Percentiles rank a stretch among this genome's conserved stretches.
These are phyloP conservation scores for Biancaea sappan DNA, from an alignment of 306 rosid genomes.

Conservation along the genomic window DNA sequence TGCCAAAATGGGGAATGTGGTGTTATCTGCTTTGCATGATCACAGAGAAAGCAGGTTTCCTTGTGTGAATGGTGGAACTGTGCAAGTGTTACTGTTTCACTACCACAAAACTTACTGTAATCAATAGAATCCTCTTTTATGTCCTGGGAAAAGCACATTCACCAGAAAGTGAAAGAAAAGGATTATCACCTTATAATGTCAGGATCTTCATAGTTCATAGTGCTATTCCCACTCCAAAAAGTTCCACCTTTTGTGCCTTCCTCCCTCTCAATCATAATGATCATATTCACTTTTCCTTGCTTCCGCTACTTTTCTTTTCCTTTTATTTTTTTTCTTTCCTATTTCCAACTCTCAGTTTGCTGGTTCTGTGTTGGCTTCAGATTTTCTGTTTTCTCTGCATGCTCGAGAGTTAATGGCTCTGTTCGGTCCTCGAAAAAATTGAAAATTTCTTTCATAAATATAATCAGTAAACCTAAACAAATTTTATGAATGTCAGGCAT, in stretches of 20 bases:
- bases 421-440: too few species aligned
- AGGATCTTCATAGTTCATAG: constrained; percentile 24
- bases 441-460: too few species aligned
- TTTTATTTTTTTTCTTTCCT: neutral
- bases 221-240: constrained; percentile 35
- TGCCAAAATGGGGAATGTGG: constrained; percentile 40
- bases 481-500: too few species aligned
- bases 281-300: neutral
- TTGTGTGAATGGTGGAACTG: constrained; percentile 36
- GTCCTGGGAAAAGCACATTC: constrained; percentile 46
- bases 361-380: neutral
- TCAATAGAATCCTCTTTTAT: constrained; percentile 38
- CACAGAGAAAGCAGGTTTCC: constrained; percentile 34
- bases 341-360: constrained; percentile 5
- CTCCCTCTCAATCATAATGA: neutral
- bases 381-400: constrained; percentile 11
- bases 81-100: constrained; percentile 28
- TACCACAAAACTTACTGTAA: constrained; percentile 26
- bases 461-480: too few species aligned
- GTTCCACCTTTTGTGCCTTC: constrained; percentile 17
- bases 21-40: constrained; percentile 32
- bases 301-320: neutral
- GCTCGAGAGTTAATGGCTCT: neutral
- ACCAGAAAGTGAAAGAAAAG: constrained; percentile 39
- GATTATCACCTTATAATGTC: constrained; percentile 31